phyloP scores from a whole-genome alignment of 2,329 filamentous ascomycete genomes.

The Fusarium continuum region DNA sequence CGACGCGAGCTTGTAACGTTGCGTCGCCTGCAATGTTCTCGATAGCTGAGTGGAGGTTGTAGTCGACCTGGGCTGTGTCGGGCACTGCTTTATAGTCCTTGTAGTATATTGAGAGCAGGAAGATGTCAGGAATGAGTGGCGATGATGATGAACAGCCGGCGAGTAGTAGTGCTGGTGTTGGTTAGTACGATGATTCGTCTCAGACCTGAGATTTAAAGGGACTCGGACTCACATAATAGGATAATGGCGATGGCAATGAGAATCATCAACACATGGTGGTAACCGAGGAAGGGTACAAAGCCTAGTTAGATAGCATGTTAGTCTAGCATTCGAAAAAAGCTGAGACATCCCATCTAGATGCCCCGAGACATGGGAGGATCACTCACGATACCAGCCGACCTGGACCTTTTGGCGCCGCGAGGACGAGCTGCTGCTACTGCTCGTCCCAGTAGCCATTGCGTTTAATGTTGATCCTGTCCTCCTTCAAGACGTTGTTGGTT shows the following conservation, averaged over 20 bases:
- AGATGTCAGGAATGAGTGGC: constrained; percentile 93
- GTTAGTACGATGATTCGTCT: constrained; percentile 12
- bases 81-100: constrained; percentile 83
- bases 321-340: constrained; percentile 10
- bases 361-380: neutral
- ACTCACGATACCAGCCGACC: constrained; percentile 62
- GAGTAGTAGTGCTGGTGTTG: constrained; percentile 77
- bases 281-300: constrained; percentile 74
- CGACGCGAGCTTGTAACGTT: constrained; percentile 87
- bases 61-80: constrained; percentile 88
- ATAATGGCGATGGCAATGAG: constrained; percentile 94
- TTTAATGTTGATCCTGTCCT: constrained; percentile 29
- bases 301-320: constrained; percentile 53
- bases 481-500: constrained; percentile 16
- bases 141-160: constrained; percentile 98
- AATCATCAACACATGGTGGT: constrained; percentile 95
- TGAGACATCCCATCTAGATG: constrained; percentile 30
- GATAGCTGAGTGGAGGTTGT: constrained; percentile 85
- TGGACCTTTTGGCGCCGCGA: constrained; percentile 51
- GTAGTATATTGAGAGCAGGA: constrained; percentile 98
- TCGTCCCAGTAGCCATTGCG: constrained; percentile 41
- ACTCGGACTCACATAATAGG: constrained; percentile 90
- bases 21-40: constrained; percentile 89
- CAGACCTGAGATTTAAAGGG: neutral
- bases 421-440: constrained; percentile 39